Evolutionary conservation across 2,329 filamentous ascomycete genomes (phyloP).

Genomic region (Lizonia empirigonia): DNA sequence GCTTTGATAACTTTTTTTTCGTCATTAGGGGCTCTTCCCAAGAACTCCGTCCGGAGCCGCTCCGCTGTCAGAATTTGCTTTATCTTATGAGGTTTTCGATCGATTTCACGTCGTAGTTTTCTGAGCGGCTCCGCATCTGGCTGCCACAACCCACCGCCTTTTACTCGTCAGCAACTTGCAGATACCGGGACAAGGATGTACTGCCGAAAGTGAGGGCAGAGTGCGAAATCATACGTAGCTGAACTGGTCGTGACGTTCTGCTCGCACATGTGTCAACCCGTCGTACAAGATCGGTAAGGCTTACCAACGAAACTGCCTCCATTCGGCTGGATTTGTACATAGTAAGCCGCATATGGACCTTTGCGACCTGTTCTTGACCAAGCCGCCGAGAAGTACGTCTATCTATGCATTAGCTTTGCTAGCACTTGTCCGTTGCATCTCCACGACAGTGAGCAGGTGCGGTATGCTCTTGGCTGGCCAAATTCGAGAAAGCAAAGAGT

Average conservation of each 20-base stretch:
- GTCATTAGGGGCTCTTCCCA: conserved; percentile 61
- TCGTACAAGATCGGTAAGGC: conserved; percentile 36
- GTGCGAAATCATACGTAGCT: background rate
- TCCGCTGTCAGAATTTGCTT: conserved; percentile 68
- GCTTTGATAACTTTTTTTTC: conserved; percentile 68
- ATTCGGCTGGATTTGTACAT: conserved; percentile 78
- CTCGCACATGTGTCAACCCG: background rate
- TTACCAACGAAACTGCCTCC: conserved; percentile 71
- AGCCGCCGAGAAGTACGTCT: conserved; percentile 82
- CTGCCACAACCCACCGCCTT: conserved; percentile 80
- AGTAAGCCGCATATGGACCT: conserved; percentile 71
- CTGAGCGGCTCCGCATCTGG: conserved; percentile 71
- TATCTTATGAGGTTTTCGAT: conserved; percentile 72
- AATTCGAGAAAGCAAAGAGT: background rate
- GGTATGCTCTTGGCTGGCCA: background rate
- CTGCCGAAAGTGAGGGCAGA: background rate
- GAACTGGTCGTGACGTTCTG: background rate
- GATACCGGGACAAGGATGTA: background rate
- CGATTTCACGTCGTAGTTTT: conserved; percentile 74
- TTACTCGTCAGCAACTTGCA: conserved; percentile 23
- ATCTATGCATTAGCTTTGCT: conserved; percentile 25
- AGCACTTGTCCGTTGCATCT: background rate
- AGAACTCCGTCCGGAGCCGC: conserved; percentile 67
- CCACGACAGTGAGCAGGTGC: background rate
- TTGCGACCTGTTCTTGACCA: conserved; percentile 89